Conservation (phyloP, 1,139 yeast genomes). For the Yamadazyma friedrichii region DNA sequence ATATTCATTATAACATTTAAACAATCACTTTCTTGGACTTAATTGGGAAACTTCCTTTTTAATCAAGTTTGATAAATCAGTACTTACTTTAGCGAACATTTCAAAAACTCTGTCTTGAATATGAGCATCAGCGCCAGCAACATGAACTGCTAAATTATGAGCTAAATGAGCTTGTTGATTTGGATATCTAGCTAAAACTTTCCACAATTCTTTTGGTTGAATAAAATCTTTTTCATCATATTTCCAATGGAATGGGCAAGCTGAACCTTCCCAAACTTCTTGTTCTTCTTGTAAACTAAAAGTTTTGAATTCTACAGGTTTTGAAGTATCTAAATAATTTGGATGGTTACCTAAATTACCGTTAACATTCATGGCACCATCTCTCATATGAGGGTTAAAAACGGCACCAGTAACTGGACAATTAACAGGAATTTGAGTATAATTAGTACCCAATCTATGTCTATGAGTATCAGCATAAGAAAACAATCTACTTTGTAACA, state of each 20-base stretch:
- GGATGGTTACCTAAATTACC: conserved; percentile 87
- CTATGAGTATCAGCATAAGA: conserved; percentile 84
- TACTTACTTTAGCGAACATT: conserved; percentile 72
- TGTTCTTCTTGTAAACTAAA: conserved; percentile 56
- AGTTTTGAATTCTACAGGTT: conserved; percentile 53
- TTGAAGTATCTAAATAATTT: conserved; percentile 61
- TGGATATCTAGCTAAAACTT: conserved; percentile 69
- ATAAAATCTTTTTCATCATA: conserved; percentile 67
- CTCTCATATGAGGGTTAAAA: conserved; percentile 71
- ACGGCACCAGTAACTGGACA: conserved; percentile 54
- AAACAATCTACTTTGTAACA: conserved; percentile 78
- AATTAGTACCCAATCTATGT: conserved; percentile 64
- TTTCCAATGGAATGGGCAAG: conserved; percentile 86
- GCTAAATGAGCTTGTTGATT: conserved; percentile 84
- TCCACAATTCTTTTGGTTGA: conserved; percentile 66
- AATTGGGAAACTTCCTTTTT: conserved; percentile 60
- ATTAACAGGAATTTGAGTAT: conserved; percentile 72
- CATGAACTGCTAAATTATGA: conserved; percentile 80
- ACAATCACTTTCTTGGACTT: conserved; percentile 46
- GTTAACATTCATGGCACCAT: conserved; percentile 81
- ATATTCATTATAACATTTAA: conserved; percentile 5
- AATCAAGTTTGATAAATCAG: conserved; percentile 57
- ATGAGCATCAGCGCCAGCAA: conserved; percentile 62
- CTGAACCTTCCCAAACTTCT: conserved; percentile 88
- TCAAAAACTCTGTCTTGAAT: conserved; percentile 81